These are phyloP conservation scores for Filobasidium floriforme DNA, from an alignment of 768 basidiomycete genomes.

Conservation along the genomic window DNA sequence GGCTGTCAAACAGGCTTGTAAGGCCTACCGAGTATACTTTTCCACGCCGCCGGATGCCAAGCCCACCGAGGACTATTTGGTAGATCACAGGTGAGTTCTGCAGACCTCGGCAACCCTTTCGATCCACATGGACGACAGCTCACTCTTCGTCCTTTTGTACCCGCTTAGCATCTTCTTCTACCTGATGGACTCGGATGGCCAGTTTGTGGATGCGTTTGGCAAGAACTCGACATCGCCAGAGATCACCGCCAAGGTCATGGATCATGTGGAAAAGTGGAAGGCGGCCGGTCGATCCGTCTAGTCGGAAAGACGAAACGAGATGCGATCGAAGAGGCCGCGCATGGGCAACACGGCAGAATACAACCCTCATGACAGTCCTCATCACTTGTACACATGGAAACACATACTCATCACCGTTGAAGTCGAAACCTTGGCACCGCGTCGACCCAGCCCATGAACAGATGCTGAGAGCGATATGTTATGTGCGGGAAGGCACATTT, in stretches of 20 bases:
- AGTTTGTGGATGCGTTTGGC: constrained; percentile 95
- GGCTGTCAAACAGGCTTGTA: constrained; percentile 77
- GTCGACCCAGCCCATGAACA: too few relatives aligned
- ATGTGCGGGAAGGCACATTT: too few relatives aligned
- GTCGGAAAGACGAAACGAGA: too few relatives aligned
- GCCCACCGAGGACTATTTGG: constrained; percentile 77
- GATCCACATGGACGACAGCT: constrained; percentile 10
- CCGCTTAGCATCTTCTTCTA: constrained; percentile 86
- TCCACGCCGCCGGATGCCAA: constrained; percentile 79
- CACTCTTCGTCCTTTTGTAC: not conserved
- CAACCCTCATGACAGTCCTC: too few relatives aligned
- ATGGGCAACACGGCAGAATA: too few relatives aligned
- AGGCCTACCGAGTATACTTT: constrained; percentile 96
- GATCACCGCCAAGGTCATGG: constrained; percentile 49
- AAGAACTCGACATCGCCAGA: constrained; percentile 66
- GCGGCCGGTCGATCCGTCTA: constrained; percentile 25
- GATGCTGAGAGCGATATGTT: too few relatives aligned
- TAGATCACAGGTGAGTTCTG: constrained; percentile 57
- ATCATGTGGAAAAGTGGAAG: constrained; percentile 47
- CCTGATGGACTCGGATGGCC: constrained; percentile 89
- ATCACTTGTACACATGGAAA: too few relatives aligned
- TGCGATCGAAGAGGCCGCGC: too few relatives aligned
- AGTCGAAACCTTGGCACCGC: too few relatives aligned
- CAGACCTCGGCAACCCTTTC: too few relatives aligned
- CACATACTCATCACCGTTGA: too few relatives aligned